phyloP scores from a whole-genome alignment of 2,329 filamentous ascomycete species.

The Colletotrichum sp. region DNA sequence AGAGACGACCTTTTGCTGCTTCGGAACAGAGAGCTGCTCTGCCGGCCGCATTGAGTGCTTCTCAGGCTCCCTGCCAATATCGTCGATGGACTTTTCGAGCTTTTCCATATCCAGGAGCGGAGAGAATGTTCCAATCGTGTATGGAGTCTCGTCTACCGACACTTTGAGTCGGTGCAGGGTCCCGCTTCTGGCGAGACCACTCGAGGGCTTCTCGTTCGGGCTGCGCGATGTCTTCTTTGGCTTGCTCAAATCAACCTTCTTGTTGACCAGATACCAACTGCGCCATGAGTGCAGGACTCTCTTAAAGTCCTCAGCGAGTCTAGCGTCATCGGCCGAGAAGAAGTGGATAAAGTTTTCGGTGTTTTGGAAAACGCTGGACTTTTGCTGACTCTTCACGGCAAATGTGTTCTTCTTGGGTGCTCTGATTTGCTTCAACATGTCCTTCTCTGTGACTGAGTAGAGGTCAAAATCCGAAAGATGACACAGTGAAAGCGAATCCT shows the following conservation, averaged over 20 bases:
- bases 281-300: constrained; percentile 79
- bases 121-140: constrained; percentile 70
- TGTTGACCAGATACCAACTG: constrained; percentile 88
- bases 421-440: constrained; percentile 73
- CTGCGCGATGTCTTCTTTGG: constrained; percentile 35
- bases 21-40: not conserved
- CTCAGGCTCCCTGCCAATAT: constrained; percentile 50
- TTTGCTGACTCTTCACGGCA: constrained; percentile 91
- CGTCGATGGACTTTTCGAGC: constrained; percentile 58
- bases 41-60: not conserved
- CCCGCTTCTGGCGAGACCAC: constrained; percentile 33
- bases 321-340: constrained; percentile 79
- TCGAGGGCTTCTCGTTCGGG: constrained; percentile 25
- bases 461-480: constrained; percentile 94
- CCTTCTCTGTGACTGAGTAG: constrained; percentile 75
- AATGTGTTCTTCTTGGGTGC: constrained; percentile 87
- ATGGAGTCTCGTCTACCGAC: constrained; percentile 57
- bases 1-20: constrained; percentile 1
- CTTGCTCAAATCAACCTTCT: constrained; percentile 58
- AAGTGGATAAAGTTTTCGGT: constrained; percentile 91
- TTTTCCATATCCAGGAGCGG: constrained; percentile 69
- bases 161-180: constrained; percentile 39
- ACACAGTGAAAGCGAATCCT: constrained; percentile 75
- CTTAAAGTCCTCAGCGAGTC: constrained; percentile 72
- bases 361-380: constrained; percentile 80